Conservation (phyloP, 2,329 filamentous ascomycete species). For the Fusarium piperis region DNA sequence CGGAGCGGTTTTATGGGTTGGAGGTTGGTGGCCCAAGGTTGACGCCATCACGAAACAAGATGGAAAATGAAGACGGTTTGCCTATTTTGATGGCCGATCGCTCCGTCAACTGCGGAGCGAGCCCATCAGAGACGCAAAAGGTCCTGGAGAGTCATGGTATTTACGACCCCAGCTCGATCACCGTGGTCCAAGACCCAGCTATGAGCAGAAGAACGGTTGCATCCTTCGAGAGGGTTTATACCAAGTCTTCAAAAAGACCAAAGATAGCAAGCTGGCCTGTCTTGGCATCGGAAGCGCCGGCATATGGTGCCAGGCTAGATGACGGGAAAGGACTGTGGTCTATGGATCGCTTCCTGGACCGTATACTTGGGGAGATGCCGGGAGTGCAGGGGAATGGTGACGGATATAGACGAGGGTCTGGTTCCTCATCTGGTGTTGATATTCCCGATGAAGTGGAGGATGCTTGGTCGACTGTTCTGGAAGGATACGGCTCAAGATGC, state of each 20-base stretch:
- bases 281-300: fast-evolving
- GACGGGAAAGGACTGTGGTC: slow-evolving; percentile 6
- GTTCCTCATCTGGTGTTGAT: neutral
- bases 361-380: neutral
- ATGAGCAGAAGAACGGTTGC: slow-evolving; percentile 4
- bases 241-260: fast-evolving
- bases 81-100: neutral
- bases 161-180: neutral
- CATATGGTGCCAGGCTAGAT: neutral
- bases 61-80: fast-evolving
- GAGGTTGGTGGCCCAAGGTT: neutral
- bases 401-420: neutral
- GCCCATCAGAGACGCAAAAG: neutral
- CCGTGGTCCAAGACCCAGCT: slow-evolving; percentile 14
- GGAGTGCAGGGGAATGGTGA: fast-evolving
- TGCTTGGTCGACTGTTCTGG: slow-evolving; percentile 20
- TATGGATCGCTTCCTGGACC: slow-evolving; percentile 13
- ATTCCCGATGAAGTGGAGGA: slow-evolving; percentile 22
- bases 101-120: neutral
- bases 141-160: neutral
- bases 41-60: neutral
- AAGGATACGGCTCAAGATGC: neutral
- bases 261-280: neutral
- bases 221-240: neutral
- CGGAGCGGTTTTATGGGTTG: neutral